A percentile compares a stretch with the other conserved stretches of the same genome.
phyloP scores from a whole-genome alignment of 2,329 filamentous ascomycete genomes.

The Beauveria varroae region DNA sequence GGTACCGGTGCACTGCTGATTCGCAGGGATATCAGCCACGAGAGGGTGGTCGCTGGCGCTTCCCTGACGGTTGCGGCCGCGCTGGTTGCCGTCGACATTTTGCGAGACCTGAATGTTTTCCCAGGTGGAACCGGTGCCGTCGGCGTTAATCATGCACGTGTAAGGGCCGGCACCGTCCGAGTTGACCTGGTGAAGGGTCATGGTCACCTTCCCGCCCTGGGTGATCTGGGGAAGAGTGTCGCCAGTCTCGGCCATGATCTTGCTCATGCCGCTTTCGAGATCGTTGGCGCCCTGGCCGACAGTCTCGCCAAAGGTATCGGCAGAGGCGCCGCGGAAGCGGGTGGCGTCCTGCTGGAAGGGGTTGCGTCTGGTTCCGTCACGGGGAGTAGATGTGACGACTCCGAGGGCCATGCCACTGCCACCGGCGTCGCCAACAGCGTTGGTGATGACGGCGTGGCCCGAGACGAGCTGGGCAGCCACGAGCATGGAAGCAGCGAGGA shows the following conservation, averaged over 20 bases:
- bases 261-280: conserved; percentile 46
- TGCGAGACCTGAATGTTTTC: conserved; percentile 44
- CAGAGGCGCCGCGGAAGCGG: conserved; percentile 48
- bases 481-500: conserved; percentile 40
- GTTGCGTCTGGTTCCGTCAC: conserved; percentile 50
- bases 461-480: conserved; percentile 47
- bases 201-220: conserved; percentile 47
- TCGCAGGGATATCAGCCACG: conserved; percentile 47
- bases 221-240: conserved; percentile 50
- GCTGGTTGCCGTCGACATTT: conserved; percentile 21
- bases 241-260: conserved; percentile 52
- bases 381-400: conserved; percentile 48
- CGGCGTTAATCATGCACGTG: conserved; percentile 55
- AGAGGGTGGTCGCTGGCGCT: conserved; percentile 40
- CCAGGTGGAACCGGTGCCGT: conserved; percentile 49
- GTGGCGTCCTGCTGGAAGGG: conserved; percentile 60
- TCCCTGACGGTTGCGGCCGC: conserved; percentile 35
- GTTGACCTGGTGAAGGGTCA: conserved; percentile 63
- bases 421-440: conserved; percentile 49
- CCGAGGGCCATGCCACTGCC: conserved; percentile 45
- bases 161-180: conserved; percentile 59
- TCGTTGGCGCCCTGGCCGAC: conserved; percentile 49
- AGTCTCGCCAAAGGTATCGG: conserved; percentile 51
- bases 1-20: conserved; percentile 50
- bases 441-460: conserved; percentile 54